Base-by-base conservation (phyloP, 2,329 filamentous ascomycete species). In the Arthrobotrys pseudoclavata region DNA sequence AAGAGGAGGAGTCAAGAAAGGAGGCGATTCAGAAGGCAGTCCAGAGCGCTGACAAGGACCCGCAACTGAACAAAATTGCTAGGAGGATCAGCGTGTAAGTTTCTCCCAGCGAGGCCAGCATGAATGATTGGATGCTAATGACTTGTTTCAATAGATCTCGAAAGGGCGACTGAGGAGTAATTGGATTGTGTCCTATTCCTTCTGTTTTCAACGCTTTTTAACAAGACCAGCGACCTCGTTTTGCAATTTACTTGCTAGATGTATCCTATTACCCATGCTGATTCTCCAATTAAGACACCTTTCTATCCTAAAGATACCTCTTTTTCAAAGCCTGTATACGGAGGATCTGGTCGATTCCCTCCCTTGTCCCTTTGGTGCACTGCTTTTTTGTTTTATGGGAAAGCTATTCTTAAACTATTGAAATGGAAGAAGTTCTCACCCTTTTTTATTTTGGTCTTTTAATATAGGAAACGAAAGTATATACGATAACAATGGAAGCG, bases 21-120 rank as follows among this genome's bases (percentile, higher is more conserved):
- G 90, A 92, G 82, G 96, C 96, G 13, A 86, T 99, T 80, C 91
- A 96, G 85, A 90, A 94, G 83, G 96, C 96, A 1, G 90, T 90
- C 48, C 88, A 91, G 77, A 94, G 97, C 80, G 96, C 96, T 20
- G 94, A 97, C 80, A 97, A 97, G 83, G 96, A 98, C 83, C 90
- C 90, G 83, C 92, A 92, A 82, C 85, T 99, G 82, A 92, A 95
- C 81, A 91, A 91, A 79, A 89, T 99, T 76, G 96, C 94, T 26
- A 89, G 96, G 84, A 90, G 95, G 84, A 91, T 99, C 82, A 97
- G 94, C 91, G 97, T 96, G 96, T 98, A 86, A 92, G 92, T 66
- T 34, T 37, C 18, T 26, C 9, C 3, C n/a, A 6, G 10, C 45
- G 9, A 6, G 12, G 29, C 15, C 40, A 26, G 15, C 20, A 40